Evolutionary conservation across 306 rosid species (phyloP), one percentile per base, ranked within the genome.

Genomic region (Medicago ruthenica): DNA sequence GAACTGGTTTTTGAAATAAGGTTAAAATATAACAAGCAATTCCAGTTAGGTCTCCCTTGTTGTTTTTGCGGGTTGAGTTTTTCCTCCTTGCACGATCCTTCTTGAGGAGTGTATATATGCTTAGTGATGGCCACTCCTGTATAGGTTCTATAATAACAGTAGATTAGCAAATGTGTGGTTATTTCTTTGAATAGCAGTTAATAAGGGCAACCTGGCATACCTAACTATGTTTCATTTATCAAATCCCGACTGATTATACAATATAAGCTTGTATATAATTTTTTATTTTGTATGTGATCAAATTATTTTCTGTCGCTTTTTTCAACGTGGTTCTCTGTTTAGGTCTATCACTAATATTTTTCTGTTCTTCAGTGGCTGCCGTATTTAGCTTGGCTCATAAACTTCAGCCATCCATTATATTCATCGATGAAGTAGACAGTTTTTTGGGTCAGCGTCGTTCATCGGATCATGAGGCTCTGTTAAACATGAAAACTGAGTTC

Each of bases 401-500:
- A 81, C 96, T 96, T 80, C 97, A 96, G 85, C 99, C 99, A 75
- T 92, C 99, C 69, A 96, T 96, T 75, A 96, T 96, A 68, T 96
- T 96, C 85, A 96, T 96, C 34, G 99, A 96, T 50, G 99, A 96
- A 84, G 99, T 96, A 7, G 99, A 96, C 87, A 96, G 99, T 79
- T 96, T 96, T 72, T 86, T 96, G 89, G 99, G 99, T 58, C 98
- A 96, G 83, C 97, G 99, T 3, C 97, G 97, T 21, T 82, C 85
- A 45, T 50, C 99, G 39, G 99, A 96, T 86, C 98, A 96, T n/a
- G 99, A 96, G 83, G 98, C 98, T 57, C 58, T 90, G 69, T 87
- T 94, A 51, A 96, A 90, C 87, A 96, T 96, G 98, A 96, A 96
- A 85, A 96, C 99, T 22, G 99, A 96, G 85, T 96, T 96, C 83